Evolutionary conservation across 73 alveolate genomes (phyloP).

Genomic region (Stentor roeselii): DNA sequence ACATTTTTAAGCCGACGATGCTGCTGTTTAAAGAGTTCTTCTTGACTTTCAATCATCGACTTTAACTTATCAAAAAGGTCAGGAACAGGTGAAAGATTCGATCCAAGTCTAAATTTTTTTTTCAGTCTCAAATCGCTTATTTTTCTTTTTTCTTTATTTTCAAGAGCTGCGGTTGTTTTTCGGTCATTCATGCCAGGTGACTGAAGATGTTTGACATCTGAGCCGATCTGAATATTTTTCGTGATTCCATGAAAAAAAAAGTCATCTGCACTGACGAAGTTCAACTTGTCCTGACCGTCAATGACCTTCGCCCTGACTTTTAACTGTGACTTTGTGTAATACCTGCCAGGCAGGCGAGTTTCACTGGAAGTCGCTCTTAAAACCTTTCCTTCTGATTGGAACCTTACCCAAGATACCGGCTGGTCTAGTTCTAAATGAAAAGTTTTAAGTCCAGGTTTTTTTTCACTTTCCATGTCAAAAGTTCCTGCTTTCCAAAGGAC

Average conservation of each 20-base stretch:
- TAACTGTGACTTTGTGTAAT: not conserved
- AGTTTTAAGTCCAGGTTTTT: too few species aligned
- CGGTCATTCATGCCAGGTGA: not conserved
- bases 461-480: too few species aligned
- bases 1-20: not conserved
- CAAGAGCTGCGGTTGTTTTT: not conserved
- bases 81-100: too few species aligned
- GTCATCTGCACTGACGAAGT: slow-evolving; percentile 10
- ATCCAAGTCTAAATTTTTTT: too few species aligned
- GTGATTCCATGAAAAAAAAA: not conserved
- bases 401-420: too few species aligned
- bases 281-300: not conserved
- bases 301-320: not conserved
- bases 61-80: too few species aligned
- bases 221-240: not conserved
- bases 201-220: not conserved
- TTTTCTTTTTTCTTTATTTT: slow-evolving; percentile 11
- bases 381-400: too few species aligned
- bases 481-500: too few species aligned
- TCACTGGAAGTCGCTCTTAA: too few species aligned
- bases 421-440: too few species aligned
- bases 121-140: not conserved
- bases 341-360: not conserved
- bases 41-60: too few species aligned
- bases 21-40: too few species aligned